Conservation (phyloP, 768 basidiomycete genomes). For the Auricularia heimuer region DNA sequence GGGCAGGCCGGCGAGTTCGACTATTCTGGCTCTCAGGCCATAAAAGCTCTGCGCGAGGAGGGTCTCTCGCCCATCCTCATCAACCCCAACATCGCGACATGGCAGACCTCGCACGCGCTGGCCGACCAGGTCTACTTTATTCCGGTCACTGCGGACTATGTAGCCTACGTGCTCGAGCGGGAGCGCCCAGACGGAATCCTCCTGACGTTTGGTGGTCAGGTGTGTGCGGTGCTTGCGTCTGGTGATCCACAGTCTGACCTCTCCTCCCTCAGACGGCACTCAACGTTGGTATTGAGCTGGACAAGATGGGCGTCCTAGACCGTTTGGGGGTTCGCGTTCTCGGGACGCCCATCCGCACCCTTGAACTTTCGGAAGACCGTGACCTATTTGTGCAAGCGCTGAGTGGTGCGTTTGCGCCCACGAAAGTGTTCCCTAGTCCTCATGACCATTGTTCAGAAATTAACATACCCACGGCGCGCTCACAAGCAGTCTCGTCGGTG, state of each 20-base stretch:
- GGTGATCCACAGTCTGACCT: background rate
- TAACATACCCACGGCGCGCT: constrained; percentile 90
- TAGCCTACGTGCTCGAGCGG: constrained; percentile 97
- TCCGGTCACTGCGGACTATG: constrained; percentile 93
- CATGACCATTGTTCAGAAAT: constrained; percentile 54
- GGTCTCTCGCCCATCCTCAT: constrained; percentile 91
- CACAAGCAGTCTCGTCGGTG: constrained; percentile 93
- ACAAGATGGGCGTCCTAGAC: constrained; percentile 93
- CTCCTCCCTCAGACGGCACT: constrained; percentile 49
- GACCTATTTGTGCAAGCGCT: constrained; percentile 93
- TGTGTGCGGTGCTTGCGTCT: background rate
- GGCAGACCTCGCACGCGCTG: constrained; percentile 97
- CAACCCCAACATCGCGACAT: constrained; percentile 98
- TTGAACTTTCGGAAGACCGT: constrained; percentile 95
- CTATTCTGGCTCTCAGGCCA: constrained; percentile 96
- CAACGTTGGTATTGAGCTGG: constrained; percentile 94
- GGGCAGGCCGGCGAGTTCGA: constrained; percentile 99
- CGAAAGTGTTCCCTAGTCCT: background rate
- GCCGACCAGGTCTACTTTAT: constrained; percentile 97
- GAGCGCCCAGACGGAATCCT: constrained; percentile 96
- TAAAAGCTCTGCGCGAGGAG: constrained; percentile 94
- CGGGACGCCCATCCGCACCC: constrained; percentile 88
- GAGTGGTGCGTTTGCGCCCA: constrained; percentile 51
- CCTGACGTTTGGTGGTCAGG: constrained; percentile 93
- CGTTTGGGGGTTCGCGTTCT: constrained; percentile 87